Evolutionary conservation across 441 rosid genomes (phyloP).

Genomic region (Adansonia rubrostipa): DNA sequence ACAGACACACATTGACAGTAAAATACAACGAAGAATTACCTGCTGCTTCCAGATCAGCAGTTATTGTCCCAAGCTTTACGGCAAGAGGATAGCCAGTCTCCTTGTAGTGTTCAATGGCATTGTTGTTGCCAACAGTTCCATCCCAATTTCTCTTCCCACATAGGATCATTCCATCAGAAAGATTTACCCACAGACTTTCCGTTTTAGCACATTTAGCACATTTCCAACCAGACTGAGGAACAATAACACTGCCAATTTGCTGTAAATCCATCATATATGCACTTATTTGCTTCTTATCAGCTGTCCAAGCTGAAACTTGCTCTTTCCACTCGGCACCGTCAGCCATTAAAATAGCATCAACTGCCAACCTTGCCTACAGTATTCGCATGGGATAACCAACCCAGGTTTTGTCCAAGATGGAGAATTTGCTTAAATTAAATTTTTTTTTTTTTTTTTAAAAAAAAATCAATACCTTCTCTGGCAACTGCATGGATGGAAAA

Average conservation of each 20-base stretch:
- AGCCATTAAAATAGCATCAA: conserved; percentile 72
- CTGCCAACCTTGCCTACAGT: conserved; percentile 83
- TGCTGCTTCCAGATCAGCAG: conserved; percentile 94
- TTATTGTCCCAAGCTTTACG: conserved; percentile 93
- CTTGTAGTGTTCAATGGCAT: conserved; percentile 89
- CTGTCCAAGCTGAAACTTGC: conserved; percentile 92
- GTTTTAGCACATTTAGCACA: conserved; percentile 87
- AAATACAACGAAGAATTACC: conserved; percentile 61
- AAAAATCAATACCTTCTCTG: conserved; percentile 75
- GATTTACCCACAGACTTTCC: conserved; percentile 94
- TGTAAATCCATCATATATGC: conserved; percentile 72
- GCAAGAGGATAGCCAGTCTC: conserved; percentile 89
- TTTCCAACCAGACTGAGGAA: conserved; percentile 92
- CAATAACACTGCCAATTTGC: conserved; percentile 64
- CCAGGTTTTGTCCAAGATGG: conserved; percentile 5
- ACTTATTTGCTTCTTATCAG: conserved; percentile 81
- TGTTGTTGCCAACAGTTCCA: conserved; percentile 96
- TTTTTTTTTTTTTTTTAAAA: background rate
- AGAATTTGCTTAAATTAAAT: background rate
- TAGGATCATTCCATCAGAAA: conserved; percentile 92
- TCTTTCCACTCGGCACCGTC: conserved; percentile 91
- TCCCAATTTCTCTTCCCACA: conserved; percentile 97
- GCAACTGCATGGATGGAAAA: conserved; percentile 90
- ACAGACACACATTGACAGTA: background rate
- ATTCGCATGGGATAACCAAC: conserved; percentile 3